Evolutionary conservation across 768 basidiomycete genomes (phyloP).

Genomic region (Phylloporus arenicola): DNA sequence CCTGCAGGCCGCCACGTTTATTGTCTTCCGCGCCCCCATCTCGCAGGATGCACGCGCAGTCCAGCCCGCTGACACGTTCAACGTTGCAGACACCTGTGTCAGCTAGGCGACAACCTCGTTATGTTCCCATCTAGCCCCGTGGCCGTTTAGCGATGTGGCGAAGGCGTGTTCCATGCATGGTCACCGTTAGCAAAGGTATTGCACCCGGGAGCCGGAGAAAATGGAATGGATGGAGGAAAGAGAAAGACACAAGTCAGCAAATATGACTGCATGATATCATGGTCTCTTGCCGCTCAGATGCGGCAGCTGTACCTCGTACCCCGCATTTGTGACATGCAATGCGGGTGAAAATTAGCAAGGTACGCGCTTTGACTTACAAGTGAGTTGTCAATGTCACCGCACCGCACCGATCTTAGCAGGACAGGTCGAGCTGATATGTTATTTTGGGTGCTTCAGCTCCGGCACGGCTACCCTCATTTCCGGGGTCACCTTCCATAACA

Average conservation of each 20-base stretch:
- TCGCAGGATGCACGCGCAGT: conserved; percentile 2
- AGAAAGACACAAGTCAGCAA: conserved; percentile 2
- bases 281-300: not conserved
- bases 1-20: conserved; percentile 8
- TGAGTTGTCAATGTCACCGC: conserved; percentile 16
- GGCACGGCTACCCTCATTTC: conserved; percentile 20
- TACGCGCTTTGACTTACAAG: conserved; percentile 9
- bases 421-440: conserved; percentile 7
- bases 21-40: conserved; percentile 1
- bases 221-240: not conserved
- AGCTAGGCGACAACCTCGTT: conserved; percentile 9
- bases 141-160: conserved; percentile 10
- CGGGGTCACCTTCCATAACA: conserved; percentile 4
- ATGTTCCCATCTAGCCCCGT: conserved; percentile 17
- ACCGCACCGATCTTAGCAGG: conserved; percentile 13
- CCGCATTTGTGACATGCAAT: conserved; percentile 12
- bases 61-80: conserved; percentile 4
- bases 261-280: not conserved
- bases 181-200: conserved; percentile 11
- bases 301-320: conserved; percentile 4
- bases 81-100: conserved; percentile 1
- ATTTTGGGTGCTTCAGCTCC: conserved; percentile 3
- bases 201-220: conserved; percentile 5
- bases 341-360: conserved; percentile 12
- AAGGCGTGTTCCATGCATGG: conserved; percentile 16